Evolutionary conservation across 1,139 yeast species (phyloP).

Genomic region (Kodamaea plutei): DNA sequence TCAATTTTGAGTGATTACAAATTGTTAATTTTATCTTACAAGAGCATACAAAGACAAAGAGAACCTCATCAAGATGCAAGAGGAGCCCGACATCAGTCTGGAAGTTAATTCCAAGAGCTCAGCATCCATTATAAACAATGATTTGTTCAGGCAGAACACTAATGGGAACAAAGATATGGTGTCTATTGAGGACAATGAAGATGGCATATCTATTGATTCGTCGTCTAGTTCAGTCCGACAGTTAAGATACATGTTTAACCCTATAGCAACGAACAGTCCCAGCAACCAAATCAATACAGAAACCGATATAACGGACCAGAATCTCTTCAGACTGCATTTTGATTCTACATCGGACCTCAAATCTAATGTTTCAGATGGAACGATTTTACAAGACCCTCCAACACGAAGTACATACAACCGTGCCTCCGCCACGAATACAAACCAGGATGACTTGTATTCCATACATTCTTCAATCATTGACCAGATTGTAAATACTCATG

Average conservation of each 20-base stretch:
- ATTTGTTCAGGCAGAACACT: constrained; percentile 8
- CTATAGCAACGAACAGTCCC: constrained; percentile 1
- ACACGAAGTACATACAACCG: constrained; percentile 7
- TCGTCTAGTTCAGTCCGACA: constrained; percentile 14
- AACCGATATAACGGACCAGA: constrained; percentile 11
- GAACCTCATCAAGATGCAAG: too few relatives aligned
- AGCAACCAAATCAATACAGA: constrained; percentile 1
- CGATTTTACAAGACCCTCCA: background rate
- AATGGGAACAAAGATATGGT: constrained; percentile 6
- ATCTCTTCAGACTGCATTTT: constrained; percentile 13
- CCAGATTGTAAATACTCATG: constrained; percentile 16
- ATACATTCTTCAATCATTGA: constrained; percentile 27
- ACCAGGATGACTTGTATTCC: constrained; percentile 12
- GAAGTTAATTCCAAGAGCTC: constrained; percentile 12
- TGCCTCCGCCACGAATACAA: too few relatives aligned
- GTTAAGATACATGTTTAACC: constrained; percentile 12
- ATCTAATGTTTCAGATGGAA: constrained; percentile 3
- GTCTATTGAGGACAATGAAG: constrained; percentile 1
- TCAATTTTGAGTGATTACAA: too few relatives aligned
- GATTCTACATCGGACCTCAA: constrained; percentile 14
- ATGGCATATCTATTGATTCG: constrained; percentile 10
- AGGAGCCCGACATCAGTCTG: too few relatives aligned
- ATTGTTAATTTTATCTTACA: too few relatives aligned
- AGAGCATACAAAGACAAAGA: too few relatives aligned
- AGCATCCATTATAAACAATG: constrained; percentile 11